These are phyloP conservation scores for Solanum sejunctum DNA, from an alignment of 257 asterid genomes.

Conservation along the genomic window DNA sequence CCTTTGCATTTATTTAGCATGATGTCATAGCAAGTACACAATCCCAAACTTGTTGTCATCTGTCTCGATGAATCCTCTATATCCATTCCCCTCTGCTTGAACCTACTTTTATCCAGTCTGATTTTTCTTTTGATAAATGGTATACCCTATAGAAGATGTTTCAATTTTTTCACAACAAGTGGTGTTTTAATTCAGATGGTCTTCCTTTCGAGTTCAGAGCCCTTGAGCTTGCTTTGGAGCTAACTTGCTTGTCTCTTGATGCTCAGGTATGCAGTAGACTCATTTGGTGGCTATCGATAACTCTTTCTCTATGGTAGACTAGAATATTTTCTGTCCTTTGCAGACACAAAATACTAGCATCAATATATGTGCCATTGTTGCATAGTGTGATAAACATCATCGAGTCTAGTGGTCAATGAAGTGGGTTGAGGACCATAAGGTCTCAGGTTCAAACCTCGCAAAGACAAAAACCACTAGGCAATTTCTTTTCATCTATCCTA, in stretches of 20 bases:
- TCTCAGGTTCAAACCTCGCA: not conserved
- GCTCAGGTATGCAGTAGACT: conserved; percentile 55
- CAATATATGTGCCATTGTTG: not conserved
- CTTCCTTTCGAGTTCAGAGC: conserved; percentile 96
- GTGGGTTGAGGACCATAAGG: not conserved
- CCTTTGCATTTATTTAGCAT: not conserved
- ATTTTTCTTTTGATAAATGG: not conserved
- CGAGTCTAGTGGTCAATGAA: not conserved
- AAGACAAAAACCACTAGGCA: not conserved
- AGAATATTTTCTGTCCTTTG: not conserved
- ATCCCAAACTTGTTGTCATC: not conserved
- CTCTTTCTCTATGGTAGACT: not conserved
- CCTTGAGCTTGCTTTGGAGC: conserved; percentile 92
- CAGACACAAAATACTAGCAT: not conserved
- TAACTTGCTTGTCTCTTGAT: conserved; percentile 86
- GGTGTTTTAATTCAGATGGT: conserved; percentile 54
- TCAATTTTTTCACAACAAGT: not conserved
- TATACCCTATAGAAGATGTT: not conserved
- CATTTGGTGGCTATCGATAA: not conserved
- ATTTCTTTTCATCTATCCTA: not conserved
- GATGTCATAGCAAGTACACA: not conserved
- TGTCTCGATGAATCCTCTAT: not conserved
- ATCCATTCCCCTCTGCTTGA: not conserved
- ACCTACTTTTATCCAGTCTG: not conserved
- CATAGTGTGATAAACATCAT: not conserved